Conservation (phyloP, 148 eudicot species). For the Dysphania ambrosioides region DNA sequence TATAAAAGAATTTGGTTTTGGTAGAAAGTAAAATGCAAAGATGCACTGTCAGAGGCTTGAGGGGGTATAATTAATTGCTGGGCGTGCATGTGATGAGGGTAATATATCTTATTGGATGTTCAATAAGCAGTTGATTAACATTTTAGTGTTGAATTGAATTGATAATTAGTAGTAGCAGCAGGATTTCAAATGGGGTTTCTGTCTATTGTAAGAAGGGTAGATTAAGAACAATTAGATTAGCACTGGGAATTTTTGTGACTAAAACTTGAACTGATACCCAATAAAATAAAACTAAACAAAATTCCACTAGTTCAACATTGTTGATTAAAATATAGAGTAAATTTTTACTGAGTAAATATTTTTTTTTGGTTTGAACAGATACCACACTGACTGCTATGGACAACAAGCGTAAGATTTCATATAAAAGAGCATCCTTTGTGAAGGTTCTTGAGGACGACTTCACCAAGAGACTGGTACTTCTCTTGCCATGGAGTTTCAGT, state of each 20-base stretch:
- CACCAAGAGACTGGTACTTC: constrained; percentile 25
- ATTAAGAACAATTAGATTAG: too few species aligned
- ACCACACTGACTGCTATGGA: constrained; percentile 3
- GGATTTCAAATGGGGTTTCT: too few species aligned
- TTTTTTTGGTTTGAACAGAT: constrained; percentile 8
- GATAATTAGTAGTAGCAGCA: too few species aligned
- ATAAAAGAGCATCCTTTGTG: constrained; percentile 23
- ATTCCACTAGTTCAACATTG: too few species aligned
- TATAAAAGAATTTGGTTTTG: not conserved
- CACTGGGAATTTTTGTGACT: too few species aligned
- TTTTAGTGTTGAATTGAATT: too few species aligned
- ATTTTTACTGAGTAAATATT: too few species aligned
- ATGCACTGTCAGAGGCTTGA: not conserved
- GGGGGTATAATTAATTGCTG: too few species aligned
- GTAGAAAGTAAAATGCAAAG: not conserved
- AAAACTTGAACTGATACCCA: too few species aligned
- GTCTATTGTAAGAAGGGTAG: too few species aligned
- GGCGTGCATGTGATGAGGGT: not conserved
- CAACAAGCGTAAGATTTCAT: constrained; percentile 21
- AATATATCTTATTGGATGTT: not conserved
- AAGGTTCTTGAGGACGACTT: constrained; percentile 22
- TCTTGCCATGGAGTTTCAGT: not conserved
- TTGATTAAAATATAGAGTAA: too few species aligned
- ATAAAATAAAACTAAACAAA: too few species aligned
- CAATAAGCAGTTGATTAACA: not conserved